Evolutionary conservation across 352 stramenopile species (phyloP), one percentile per base, ranked within the genome.

Genomic region (Globisporangium okanoganense): DNA sequence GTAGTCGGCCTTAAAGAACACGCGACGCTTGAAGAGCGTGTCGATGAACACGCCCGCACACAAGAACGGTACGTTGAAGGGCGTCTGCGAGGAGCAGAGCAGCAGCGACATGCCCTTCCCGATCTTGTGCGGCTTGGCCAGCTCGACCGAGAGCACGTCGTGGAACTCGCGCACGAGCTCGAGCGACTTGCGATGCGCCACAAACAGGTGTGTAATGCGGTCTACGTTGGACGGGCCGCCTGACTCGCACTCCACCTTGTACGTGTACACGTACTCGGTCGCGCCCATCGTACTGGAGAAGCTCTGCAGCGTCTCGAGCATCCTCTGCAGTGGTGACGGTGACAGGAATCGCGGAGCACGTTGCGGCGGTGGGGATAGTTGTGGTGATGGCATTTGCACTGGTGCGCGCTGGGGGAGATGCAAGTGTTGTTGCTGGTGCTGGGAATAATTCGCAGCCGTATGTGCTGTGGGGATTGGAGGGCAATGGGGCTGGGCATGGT

Each of bases 111-210:
- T 40, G 48, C 48, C 48, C 13, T 54, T 54, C 25, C 18, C 27
- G 18, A 24, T 20, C 27, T 38, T 54, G 7, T 54, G 12, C 16
- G 48, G 48, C 48, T 54, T 54, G n/a, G 16, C n/a, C 16, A 54
- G 48, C 27, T 54, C 48, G 25, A 54, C 38, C 27, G 48, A 54
- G 48, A 54, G 25, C 48, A 54, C 27, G 8, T 54, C 48, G 48
- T 54, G 48, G 16, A 54, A 54, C 27, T 54, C 48, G 25, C 48
- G 48, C 27, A 27, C 48, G 27, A 54, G 48, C 48, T 54, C 48
- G 48, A 54, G 48, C 16, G 48, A 54, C 48, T 54, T 54, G 27
- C 48, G 25, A 25, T 54, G 48, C 18, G 48, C 48, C 27, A 54
- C 48, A 27, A 54, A 25, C 2, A 54, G 48, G 14, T 54, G 48